These are phyloP conservation scores for Myotisia sp. DNA, from an alignment of 2,329 filamentous ascomycete species.

Conservation along the genomic window DNA sequence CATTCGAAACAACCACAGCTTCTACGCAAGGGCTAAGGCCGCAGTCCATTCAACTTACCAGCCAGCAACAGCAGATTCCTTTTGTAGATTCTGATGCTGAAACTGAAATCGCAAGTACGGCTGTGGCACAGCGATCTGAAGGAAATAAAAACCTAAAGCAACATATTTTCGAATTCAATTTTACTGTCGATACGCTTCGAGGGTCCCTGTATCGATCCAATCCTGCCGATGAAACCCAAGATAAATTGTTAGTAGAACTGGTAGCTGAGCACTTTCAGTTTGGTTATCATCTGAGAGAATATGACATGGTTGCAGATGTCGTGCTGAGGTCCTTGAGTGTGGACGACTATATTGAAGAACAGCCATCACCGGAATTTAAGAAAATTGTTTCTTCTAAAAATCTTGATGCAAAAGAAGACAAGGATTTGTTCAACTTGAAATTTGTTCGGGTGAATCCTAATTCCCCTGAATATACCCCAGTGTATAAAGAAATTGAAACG, in stretches of 20 bases:
- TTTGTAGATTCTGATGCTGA: constrained; percentile 54
- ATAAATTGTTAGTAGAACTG: constrained; percentile 75
- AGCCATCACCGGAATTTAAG: constrained; percentile 80
- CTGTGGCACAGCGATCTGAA: constrained; percentile 25
- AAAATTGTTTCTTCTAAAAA: constrained; percentile 92
- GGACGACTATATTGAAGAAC: constrained; percentile 85
- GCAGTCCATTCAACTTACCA: constrained; percentile 59
- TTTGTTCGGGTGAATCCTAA: constrained; percentile 78
- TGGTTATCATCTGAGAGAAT: constrained; percentile 74
- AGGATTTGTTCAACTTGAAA: constrained; percentile 72
- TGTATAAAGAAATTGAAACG: constrained; percentile 85
- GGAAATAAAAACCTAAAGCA: constrained; percentile 62
- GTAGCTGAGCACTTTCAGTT: constrained; percentile 81
- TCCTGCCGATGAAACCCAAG: constrained; percentile 57
- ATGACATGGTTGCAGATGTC: constrained; percentile 87
- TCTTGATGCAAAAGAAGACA: constrained; percentile 52
- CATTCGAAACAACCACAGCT: constrained; percentile 22
- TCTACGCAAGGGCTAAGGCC: constrained; percentile 36
- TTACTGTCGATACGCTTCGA: constrained; percentile 85
- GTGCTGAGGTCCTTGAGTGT: constrained; percentile 73
- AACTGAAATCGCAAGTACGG: constrained; percentile 32
- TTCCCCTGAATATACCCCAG: constrained; percentile 83
- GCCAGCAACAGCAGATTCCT: constrained; percentile 59
- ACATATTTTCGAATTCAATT: constrained; percentile 89
- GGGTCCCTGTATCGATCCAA: constrained; percentile 85